Evolutionary conservation across 306 rosid species (phyloP).

Genomic region (Malus orientalis): DNA sequence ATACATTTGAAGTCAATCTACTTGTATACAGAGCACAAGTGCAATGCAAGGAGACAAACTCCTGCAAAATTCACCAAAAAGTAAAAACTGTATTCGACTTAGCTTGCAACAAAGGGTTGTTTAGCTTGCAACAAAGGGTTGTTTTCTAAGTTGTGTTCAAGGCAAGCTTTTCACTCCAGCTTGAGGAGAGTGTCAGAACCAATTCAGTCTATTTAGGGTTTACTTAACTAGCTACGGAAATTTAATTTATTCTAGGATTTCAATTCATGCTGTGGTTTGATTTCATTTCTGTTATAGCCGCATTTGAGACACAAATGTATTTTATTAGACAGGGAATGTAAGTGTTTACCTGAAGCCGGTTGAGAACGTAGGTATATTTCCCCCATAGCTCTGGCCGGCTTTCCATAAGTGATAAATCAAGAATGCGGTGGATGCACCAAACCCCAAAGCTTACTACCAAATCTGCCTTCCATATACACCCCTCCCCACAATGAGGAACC

Average conservation of each 20-base stretch:
- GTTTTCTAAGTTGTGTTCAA: neutral
- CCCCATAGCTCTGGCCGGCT: conserved; percentile 99
- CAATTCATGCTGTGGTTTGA: neutral
- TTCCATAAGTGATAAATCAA: conserved; percentile 84
- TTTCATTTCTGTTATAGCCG: neutral
- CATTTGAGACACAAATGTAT: neutral
- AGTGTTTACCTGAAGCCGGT: conserved; percentile 84
- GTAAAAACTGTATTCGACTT: neutral
- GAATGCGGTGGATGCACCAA: conserved; percentile 95
- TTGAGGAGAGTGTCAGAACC: neutral
- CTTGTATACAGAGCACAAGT: neutral
- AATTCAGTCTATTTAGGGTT: neutral
- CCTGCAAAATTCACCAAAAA: neutral
- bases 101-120: neutral
- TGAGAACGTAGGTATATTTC: conserved; percentile 83
- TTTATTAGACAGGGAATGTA: neutral
- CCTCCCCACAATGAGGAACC: conserved; percentile 85
- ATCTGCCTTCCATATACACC: conserved; percentile 79
- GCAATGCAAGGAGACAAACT: neutral
- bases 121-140: neutral
- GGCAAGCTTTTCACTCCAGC: neutral
- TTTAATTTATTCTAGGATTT: neutral
- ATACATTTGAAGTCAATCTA: neutral
- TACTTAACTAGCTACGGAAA: neutral
- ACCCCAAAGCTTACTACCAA: conserved; percentile 88